Evolutionary conservation across 805 yeast species (phyloP).

Genomic region (Candida caryicola): DNA sequence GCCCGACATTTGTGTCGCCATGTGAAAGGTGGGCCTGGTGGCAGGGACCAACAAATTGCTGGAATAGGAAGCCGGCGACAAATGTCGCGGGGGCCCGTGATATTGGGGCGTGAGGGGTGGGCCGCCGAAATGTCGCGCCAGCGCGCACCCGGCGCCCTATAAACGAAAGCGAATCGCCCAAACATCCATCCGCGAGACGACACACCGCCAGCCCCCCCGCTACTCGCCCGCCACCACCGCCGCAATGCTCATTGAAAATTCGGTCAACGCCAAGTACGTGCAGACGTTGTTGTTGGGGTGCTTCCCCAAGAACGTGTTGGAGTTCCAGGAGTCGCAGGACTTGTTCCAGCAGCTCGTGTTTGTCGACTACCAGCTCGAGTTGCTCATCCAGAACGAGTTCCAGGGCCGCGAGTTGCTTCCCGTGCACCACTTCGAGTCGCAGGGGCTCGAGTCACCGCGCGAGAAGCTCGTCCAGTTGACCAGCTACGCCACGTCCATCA

Average conservation of each 20-base stretch:
- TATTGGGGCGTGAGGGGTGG: too few relatives aligned
- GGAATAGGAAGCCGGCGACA: too few relatives aligned
- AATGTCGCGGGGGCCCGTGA: too few relatives aligned
- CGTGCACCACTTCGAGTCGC: slow-evolving; percentile 7
- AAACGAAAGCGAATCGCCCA: too few relatives aligned
- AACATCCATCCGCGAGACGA: too few relatives aligned
- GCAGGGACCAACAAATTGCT: too few relatives aligned
- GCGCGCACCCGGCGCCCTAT: too few relatives aligned
- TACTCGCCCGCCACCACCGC: slow-evolving; percentile 12
- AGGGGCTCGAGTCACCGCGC: slow-evolving; percentile 9
- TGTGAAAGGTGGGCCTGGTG: too few relatives aligned
- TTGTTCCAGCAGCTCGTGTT: slow-evolving; percentile 33
- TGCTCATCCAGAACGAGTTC: slow-evolving; percentile 28
- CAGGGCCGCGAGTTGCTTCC: slow-evolving; percentile 23
- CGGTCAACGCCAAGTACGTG: slow-evolving; percentile 20
- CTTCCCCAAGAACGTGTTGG: slow-evolving; percentile 34
- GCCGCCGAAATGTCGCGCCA: too few relatives aligned
- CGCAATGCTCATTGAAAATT: background rate
- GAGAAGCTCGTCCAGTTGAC: slow-evolving; percentile 27
- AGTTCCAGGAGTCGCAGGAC: slow-evolving; percentile 32
- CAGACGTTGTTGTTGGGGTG: slow-evolving; percentile 32
- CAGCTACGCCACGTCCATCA: slow-evolving; percentile 23
- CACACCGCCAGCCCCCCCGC: background rate
- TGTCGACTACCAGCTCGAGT: slow-evolving; percentile 38
- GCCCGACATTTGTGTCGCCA: too few relatives aligned